Percentiles rank a stretch among this genome's conserved stretches.
These are phyloP conservation scores for Aspergillus sp. DNA, from an alignment of 2,329 filamentous ascomycete species.

Conservation along the genomic window DNA sequence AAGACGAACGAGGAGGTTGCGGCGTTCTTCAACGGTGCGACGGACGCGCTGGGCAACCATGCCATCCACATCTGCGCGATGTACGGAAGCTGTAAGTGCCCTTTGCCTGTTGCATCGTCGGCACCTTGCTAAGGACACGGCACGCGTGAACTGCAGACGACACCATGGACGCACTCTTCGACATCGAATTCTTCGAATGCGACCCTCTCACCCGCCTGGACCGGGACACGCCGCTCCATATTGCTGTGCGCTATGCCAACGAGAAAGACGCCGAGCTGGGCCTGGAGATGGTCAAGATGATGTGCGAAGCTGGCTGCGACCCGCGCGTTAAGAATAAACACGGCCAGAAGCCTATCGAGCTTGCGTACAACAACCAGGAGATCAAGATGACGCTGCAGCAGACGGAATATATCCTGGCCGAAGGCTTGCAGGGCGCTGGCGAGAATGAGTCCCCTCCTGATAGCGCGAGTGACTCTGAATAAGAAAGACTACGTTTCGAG, in stretches of 20 bases:
- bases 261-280: slow-evolving; percentile 37
- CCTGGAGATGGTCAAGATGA: slow-evolving; percentile 40
- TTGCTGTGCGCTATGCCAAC: slow-evolving; percentile 37
- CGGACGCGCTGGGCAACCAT: slow-evolving; percentile 77
- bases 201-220: slow-evolving; percentile 39
- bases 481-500: slow-evolving; percentile 3
- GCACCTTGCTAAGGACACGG: too few relatives aligned
- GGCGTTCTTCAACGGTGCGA: slow-evolving; percentile 72
- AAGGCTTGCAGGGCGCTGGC: slow-evolving; percentile 31
- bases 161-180: slow-evolving; percentile 38
- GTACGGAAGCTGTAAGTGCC: slow-evolving; percentile 67
- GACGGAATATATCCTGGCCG: slow-evolving; percentile 39
- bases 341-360: slow-evolving; percentile 36
- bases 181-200: slow-evolving; percentile 41
- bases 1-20: slow-evolving; percentile 57
- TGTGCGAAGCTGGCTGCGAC: slow-evolving; percentile 41
- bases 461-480: slow-evolving; percentile 36
- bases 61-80: slow-evolving; percentile 82
- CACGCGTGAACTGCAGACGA: slow-evolving; percentile 28
- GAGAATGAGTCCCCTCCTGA: slow-evolving; percentile 27
- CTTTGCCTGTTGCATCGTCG: too few relatives aligned
- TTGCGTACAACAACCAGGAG: slow-evolving; percentile 36
- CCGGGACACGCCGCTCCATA: slow-evolving; percentile 38
- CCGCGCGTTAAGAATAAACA: slow-evolving; percentile 40
- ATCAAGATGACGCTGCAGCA: slow-evolving; percentile 34